Evolutionary conservation across 345 rosid genomes (phyloP).

Genomic region (Lepidium africanum): DNA sequence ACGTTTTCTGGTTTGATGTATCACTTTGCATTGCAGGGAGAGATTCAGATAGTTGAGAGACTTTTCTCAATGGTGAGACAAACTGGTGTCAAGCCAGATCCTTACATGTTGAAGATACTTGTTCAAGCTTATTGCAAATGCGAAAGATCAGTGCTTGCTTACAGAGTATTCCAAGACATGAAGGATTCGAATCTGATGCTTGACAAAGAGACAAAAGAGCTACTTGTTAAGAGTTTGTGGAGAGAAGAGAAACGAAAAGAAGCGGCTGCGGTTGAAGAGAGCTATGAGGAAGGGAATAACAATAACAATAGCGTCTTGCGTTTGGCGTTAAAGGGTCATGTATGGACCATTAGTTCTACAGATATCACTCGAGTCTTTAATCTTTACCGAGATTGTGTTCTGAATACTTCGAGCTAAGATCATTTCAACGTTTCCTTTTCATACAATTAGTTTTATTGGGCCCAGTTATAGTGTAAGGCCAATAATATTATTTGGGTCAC

Average conservation of each 20-base stretch:
- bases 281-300: conserved; percentile 12
- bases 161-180: conserved; percentile 74
- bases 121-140: conserved; percentile 75
- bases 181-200: conserved; percentile 47
- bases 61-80: conserved; percentile 66
- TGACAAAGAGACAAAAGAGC: conserved; percentile 58
- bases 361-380: conserved; percentile 48
- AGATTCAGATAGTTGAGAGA: conserved; percentile 64
- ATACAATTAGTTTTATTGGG: too few relatives aligned
- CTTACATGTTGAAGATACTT: conserved; percentile 63
- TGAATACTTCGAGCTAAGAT: not conserved
- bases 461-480: too few relatives aligned
- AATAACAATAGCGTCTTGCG: conserved; percentile 33
- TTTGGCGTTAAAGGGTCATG: conserved; percentile 50
- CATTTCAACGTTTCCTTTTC: not conserved
- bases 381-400: conserved; percentile 50
- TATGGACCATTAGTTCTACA: conserved; percentile 69
- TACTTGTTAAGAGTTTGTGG: conserved; percentile 87
- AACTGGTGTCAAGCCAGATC: conserved; percentile 60
- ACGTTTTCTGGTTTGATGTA: conserved; percentile 82
- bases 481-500: too few relatives aligned
- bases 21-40: conserved; percentile 71
- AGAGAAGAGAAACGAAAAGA: conserved; percentile 87
- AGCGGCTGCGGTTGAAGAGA: conserved; percentile 73
- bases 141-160: conserved; percentile 74